Evolutionary conservation across 2,329 filamentous ascomycete species (phyloP), one percentile per base, ranked within the genome.

Genomic region (Rhynchosporium agropyri): DNA sequence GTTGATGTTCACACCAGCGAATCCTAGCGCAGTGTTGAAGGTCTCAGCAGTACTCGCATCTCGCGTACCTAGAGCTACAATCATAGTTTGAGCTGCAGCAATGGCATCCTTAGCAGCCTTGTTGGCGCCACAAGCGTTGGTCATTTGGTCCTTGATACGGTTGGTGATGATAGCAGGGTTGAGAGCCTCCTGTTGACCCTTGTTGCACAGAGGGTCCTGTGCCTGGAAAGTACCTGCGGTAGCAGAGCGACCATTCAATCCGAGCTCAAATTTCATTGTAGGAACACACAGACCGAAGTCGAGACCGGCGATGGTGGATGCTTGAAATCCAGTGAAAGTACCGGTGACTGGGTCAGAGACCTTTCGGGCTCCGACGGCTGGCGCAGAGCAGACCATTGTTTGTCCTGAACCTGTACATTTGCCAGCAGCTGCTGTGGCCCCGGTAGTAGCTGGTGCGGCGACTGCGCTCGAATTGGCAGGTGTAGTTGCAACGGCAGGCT

Each of bases 131-230:
- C 87, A 90, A 40, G 87, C 84, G 76, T 89, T 89, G 72, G 76
- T 81, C 63, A 90, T 80, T 77, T 89, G 85, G 75, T 90, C 86
- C 76, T 84, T 86, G 74, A 90, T 85, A 65, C 86, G 83, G 81
- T 88, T 89, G 74, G 86, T 88, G 79, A 90, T 90, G 79, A 90
- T 90, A 78, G 84, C 83, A 62, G 87, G 87, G 83, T 90, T 89
- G 55, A 89, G 79, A 10, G 87, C 86, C 72, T 89, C 87, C 70
- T 85, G 76, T 76, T 90, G 87, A 58, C 83, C 83, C 72, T 84
- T 78, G 67, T 80, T 80, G 63, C 88, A 82, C n/a, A 83, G 76
- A 9, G 84, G 77, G 73, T 90, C 88, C 55, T 82, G 82, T 56
- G 88, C 83, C 74, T 88, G 84, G 83, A 90, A 90, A 55, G 87